Percentiles rank a stretch among this genome's conserved stretches.
These are phyloP conservation scores for Metschnikowia picachoensis DNA, from an alignment of 805 yeast genomes.

Conservation along the genomic window DNA sequence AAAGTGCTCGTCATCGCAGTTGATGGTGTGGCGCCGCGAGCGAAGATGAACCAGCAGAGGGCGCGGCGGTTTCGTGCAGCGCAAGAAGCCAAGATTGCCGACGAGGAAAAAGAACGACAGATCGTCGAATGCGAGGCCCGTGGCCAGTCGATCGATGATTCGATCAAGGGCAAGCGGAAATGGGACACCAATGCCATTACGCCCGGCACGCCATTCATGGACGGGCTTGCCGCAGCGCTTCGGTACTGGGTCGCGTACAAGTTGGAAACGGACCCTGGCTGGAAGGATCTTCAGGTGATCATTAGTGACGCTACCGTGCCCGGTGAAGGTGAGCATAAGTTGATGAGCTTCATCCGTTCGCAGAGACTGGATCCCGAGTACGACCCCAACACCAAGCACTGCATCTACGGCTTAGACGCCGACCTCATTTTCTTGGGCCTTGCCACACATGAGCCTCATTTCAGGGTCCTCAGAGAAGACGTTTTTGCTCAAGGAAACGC, in stretches of 20 bases:
- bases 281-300: slow-evolving; percentile 85
- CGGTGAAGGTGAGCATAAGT: slow-evolving; percentile 99
- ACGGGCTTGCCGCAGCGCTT: slow-evolving; percentile 72
- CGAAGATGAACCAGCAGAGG: slow-evolving; percentile 96
- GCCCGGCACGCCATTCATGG: slow-evolving; percentile 99
- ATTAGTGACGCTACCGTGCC: slow-evolving; percentile 96
- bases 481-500: slow-evolving; percentile 77
- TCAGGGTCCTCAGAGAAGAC: slow-evolving; percentile 89
- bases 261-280: slow-evolving; percentile 83
- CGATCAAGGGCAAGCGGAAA: slow-evolving; percentile 66
- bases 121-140: slow-evolving; percentile 54
- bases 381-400: slow-evolving; percentile 91
- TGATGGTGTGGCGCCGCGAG: slow-evolving; percentile 99
- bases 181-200: slow-evolving; percentile 98
- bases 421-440: slow-evolving; percentile 93
- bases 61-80: slow-evolving; percentile 92
- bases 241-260: slow-evolving; percentile 93
- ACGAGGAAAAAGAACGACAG: slow-evolving; percentile 63
- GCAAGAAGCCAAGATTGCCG: slow-evolving; percentile 77
- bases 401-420: slow-evolving; percentile 96
- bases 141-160: slow-evolving; percentile 74
- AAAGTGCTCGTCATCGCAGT: slow-evolving; percentile 92
- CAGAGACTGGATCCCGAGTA: slow-evolving; percentile 85
- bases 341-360: slow-evolving; percentile 91
- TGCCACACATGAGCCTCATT: slow-evolving; percentile 98